Evolutionary conservation across 345 rosid genomes (phyloP).

Genomic region (Xanthoceras sorbifolium): DNA sequence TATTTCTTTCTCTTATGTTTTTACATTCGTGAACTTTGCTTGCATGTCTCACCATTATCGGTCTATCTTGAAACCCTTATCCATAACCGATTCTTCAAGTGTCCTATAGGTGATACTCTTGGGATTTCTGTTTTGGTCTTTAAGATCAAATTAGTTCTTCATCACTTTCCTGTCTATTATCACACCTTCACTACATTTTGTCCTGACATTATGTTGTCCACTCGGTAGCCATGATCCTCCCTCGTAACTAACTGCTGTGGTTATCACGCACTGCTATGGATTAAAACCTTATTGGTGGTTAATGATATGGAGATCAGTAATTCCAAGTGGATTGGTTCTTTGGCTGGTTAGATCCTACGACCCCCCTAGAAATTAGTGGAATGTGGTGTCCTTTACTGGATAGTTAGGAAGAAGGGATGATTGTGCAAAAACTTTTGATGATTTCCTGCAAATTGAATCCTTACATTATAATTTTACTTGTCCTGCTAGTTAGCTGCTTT

Average conservation of each 20-base stretch:
- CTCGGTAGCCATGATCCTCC: not conserved
- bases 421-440: not conserved
- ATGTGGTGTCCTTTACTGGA: not conserved
- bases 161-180: not conserved
- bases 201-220: not conserved
- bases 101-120: no score
- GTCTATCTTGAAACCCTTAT: not conserved
- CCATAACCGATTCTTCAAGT: not conserved
- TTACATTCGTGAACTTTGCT: not conserved
- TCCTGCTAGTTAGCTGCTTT: constrained; percentile 13
- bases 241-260: not conserved
- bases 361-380: not conserved
- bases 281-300: not conserved
- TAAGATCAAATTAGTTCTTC: not conserved
- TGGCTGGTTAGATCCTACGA: not conserved
- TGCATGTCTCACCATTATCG: not conserved
- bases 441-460: constrained; percentile 5
- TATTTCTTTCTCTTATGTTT: not conserved
- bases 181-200: not conserved
- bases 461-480: constrained; percentile 15
- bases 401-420: not conserved
- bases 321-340: not conserved
- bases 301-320: not conserved
- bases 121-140: not conserved
- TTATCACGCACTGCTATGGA: not conserved